These are phyloP conservation scores for Ophiocordyceps sinensis DNA, from an alignment of 2,329 filamentous ascomycete species.

Conservation along the genomic window DNA sequence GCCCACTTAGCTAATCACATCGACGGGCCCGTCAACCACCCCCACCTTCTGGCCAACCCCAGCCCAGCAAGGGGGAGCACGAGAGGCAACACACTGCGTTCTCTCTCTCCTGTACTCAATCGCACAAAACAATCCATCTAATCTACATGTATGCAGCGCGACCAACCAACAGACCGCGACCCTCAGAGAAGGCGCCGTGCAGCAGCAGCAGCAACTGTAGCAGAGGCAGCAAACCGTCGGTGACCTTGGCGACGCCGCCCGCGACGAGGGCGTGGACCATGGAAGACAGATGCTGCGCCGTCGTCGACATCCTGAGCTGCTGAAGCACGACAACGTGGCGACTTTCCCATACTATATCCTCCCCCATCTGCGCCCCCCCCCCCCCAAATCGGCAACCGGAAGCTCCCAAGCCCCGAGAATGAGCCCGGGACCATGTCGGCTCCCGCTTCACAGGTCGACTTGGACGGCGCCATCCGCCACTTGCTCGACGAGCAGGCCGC, in stretches of 20 bases:
- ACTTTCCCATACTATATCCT: neutral
- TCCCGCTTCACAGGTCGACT: slow-evolving; percentile 6
- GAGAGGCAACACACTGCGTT: slow-evolving; percentile 1
- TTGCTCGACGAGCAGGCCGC: slow-evolving; percentile 38
- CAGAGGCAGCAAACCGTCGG: neutral
- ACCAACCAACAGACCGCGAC: neutral
- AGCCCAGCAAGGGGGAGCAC: slow-evolving; percentile 1
- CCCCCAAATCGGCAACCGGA: neutral
- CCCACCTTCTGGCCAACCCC: neutral
- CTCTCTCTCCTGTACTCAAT: neutral
- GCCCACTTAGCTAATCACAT: neutral
- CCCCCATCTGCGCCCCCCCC: neutral
- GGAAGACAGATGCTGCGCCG: neutral
- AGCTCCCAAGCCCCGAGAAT: neutral
- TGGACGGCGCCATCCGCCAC: slow-evolving; percentile 17
- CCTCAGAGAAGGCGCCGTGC: neutral
- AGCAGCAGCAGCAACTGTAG: neutral
- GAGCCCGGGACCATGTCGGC: slow-evolving; percentile 1
- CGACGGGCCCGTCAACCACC: neutral
- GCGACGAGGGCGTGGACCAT: slow-evolving; percentile 1
- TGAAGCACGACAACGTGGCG: neutral
- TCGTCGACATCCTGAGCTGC: slow-evolving; percentile 1
- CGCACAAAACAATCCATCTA: slow-evolving; percentile 1
- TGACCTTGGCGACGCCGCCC: neutral
- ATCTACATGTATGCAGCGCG: slow-evolving; percentile 1